phyloP scores from a whole-genome alignment of 257 asterid genomes.

The Penstemon barbatus region DNA sequence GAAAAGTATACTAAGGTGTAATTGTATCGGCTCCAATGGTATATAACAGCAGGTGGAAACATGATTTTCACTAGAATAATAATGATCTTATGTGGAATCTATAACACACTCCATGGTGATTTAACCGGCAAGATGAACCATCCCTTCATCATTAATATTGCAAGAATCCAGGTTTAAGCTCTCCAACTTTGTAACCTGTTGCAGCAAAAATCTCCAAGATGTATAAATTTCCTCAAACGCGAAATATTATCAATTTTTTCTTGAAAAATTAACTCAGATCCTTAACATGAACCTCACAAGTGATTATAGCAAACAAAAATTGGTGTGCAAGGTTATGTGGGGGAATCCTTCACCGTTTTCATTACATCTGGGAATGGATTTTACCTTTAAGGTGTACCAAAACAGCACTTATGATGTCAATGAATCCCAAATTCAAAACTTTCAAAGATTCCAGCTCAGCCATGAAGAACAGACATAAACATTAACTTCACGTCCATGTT shows the following conservation, averaged over 20 bases:
- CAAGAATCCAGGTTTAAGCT: constrained; percentile 74
- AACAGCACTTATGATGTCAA: constrained; percentile 51
- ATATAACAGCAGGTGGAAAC: too few species aligned
- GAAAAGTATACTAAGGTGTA: too few species aligned
- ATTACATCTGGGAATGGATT: constrained; percentile 3
- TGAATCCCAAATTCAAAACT: constrained; percentile 63
- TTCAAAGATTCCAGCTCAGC: constrained; percentile 48
- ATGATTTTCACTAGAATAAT: too few species aligned
- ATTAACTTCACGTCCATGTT: neutral
- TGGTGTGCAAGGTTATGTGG: too few species aligned
- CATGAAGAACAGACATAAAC: constrained; percentile 13
- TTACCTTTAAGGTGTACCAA: constrained; percentile 57
- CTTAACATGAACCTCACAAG: too few species aligned
- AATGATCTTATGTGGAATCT: too few species aligned
- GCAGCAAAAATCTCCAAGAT: neutral
- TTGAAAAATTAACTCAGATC: too few species aligned
- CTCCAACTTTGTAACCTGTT: constrained; percentile 54
- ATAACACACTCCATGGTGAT: neutral
- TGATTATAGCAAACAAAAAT: too few species aligned
- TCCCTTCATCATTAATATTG: constrained; percentile 57
- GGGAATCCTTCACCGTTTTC: neutral
- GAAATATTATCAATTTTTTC: neutral
- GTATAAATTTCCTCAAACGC: neutral
- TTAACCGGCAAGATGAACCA: constrained; percentile 60
- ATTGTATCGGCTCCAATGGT: too few species aligned